These are phyloP conservation scores for Exophiala lecanii-corni DNA, from an alignment of 2,329 filamentous ascomycete species.

Conservation along the genomic window DNA sequence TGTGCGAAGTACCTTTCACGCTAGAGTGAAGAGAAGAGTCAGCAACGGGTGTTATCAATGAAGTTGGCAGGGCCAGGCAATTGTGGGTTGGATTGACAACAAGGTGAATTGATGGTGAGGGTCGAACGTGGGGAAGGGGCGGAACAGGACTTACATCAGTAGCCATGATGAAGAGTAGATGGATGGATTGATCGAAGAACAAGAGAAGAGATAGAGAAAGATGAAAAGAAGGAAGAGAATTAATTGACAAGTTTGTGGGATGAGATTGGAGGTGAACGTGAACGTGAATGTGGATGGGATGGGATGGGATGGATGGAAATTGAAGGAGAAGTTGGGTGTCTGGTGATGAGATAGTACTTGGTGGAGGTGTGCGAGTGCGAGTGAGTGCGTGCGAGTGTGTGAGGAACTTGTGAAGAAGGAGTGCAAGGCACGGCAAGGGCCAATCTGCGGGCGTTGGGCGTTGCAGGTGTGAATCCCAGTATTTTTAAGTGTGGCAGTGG, in stretches of 20 bases:
- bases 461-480: too few relatives aligned
- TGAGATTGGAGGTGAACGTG: slow-evolving; percentile 16
- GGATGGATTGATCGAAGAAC: slow-evolving; percentile 42
- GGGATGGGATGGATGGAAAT: slow-evolving; percentile 1
- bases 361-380: not conserved
- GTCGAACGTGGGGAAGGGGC: slow-evolving; percentile 9
- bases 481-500: too few relatives aligned
- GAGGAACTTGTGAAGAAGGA: slow-evolving; percentile 1
- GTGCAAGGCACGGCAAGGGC: too few relatives aligned
- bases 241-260: slow-evolving; percentile 13
- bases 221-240: slow-evolving; percentile 13
- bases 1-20: slow-evolving; percentile 60
- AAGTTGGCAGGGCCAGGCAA: slow-evolving; percentile 30
- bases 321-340: slow-evolving; percentile 5
- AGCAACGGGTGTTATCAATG: slow-evolving; percentile 38
- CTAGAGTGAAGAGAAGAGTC: slow-evolving; percentile 42
- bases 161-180: slow-evolving; percentile 48
- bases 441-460: too few relatives aligned
- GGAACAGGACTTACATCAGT: slow-evolving; percentile 54
- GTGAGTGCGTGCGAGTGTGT: not conserved
- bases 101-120: too few relatives aligned
- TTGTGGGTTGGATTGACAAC: slow-evolving; percentile 33
- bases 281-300: too few relatives aligned
- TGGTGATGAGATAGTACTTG: slow-evolving; percentile 2
- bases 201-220: slow-evolving; percentile 16